Conservation (phyloP, 2,329 filamentous ascomycete genomes). For the Aspergillus sp. region DNA sequence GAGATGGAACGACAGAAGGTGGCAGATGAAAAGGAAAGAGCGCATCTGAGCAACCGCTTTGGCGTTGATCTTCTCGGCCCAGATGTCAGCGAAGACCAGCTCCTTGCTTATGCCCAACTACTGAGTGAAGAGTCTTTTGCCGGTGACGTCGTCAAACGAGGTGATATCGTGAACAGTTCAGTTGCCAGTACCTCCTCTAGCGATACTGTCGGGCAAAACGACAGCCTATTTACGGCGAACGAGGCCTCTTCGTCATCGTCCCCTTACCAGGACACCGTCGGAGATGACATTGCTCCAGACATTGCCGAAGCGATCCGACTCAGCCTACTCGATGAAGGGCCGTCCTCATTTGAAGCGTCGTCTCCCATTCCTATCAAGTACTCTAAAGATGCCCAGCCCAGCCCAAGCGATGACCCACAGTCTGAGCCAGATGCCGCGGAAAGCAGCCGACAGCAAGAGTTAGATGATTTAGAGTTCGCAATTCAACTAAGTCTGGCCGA, state of each 20-base stretch:
- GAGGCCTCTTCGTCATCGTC: constrained; percentile 33
- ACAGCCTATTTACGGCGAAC: constrained; percentile 22
- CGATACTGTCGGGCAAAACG: constrained; percentile 29
- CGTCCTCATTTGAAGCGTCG: constrained; percentile 11
- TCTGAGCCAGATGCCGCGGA: constrained; percentile 17
- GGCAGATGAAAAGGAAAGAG: constrained; percentile 61
- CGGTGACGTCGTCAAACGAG: constrained; percentile 44
- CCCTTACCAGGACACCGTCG: constrained; percentile 32
- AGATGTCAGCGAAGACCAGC: constrained; percentile 56
- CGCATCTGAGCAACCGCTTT: constrained; percentile 71
- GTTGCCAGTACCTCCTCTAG: constrained; percentile 34
- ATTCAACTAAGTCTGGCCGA: constrained; percentile 59
- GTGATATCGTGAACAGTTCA: constrained; percentile 37
- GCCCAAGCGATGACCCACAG: constrained; percentile 11
- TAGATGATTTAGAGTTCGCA: constrained; percentile 58
- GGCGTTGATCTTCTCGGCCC: constrained; percentile 68
- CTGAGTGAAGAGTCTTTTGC: constrained; percentile 56
- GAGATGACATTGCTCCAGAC: constrained; percentile 52
- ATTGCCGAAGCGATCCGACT: constrained; percentile 60
- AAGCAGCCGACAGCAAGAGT: constrained; percentile 41
- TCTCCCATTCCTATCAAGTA: constrained; percentile 32
- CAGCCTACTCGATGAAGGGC: constrained; percentile 36
- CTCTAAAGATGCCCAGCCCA: constrained; percentile 21
- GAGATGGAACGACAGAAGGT: constrained; percentile 73
- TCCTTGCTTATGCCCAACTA: constrained; percentile 59